Evolutionary conservation across 1,284 basidiomycete species (phyloP).

Genomic region (Xanthoconium separans): DNA sequence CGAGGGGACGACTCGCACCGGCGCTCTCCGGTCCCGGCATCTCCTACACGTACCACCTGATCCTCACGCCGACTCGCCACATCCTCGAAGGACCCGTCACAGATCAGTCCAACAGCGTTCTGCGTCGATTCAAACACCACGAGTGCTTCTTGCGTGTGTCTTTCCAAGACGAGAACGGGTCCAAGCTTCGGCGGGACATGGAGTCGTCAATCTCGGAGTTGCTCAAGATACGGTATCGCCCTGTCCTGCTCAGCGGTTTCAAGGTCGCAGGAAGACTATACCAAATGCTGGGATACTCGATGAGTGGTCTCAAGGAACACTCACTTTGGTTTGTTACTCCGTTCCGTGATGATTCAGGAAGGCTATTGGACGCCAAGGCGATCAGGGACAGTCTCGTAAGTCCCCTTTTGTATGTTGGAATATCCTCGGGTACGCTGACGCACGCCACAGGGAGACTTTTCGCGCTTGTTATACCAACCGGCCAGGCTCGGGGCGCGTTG

Average conservation of each 20-base stretch:
- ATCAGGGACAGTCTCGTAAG: slow-evolving; percentile 37
- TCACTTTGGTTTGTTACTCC: slow-evolving; percentile 60
- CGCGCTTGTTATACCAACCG: slow-evolving; percentile 35
- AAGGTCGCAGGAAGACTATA: slow-evolving; percentile 53
- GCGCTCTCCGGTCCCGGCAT: slow-evolving; percentile 20
- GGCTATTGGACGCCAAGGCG: slow-evolving; percentile 22
- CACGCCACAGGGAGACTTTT: slow-evolving; percentile 38
- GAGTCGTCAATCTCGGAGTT: slow-evolving; percentile 46
- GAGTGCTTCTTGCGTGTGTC: slow-evolving; percentile 63
- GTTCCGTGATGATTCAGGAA: slow-evolving; percentile 33
- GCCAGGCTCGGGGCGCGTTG: slow-evolving; percentile 51
- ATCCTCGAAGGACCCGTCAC: slow-evolving; percentile 53
- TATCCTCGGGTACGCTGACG: slow-evolving; percentile 4
- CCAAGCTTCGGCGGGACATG: slow-evolving; percentile 48
- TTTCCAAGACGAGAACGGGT: slow-evolving; percentile 60
- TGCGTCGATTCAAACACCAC: slow-evolving; percentile 47
- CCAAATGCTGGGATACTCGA: slow-evolving; percentile 60
- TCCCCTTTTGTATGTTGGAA: background rate
- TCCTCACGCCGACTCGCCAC: slow-evolving; percentile 51
- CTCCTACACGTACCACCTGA: slow-evolving; percentile 42
- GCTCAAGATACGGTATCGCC: slow-evolving; percentile 43
- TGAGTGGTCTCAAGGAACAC: slow-evolving; percentile 56
- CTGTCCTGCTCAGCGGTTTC: slow-evolving; percentile 45
- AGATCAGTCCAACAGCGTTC: slow-evolving; percentile 62
- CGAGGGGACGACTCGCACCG: slow-evolving; percentile 22